Conservation (phyloP, 2,329 filamentous ascomycete genomes). For the Ophiostoma piceae region DNA sequence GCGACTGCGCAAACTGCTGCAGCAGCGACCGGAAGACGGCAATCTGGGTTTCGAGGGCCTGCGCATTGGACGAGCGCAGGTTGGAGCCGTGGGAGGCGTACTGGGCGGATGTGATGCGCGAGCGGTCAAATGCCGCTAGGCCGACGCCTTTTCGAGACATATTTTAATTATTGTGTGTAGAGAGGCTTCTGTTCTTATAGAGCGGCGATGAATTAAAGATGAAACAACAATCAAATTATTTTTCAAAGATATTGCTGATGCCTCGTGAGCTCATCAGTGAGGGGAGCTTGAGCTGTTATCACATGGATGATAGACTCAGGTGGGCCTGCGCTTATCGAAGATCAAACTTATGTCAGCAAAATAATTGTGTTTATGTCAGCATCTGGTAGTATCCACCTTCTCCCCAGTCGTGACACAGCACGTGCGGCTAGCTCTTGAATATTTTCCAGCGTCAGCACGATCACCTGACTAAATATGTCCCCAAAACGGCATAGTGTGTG, state of each 20-base stretch:
- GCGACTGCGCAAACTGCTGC: constrained; percentile 90
- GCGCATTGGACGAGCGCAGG: constrained; percentile 77
- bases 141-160: constrained; percentile 81
- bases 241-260: background rate
- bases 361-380: background rate
- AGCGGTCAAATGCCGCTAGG: constrained; percentile 82
- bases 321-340: background rate
- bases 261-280: background rate
- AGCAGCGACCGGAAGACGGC: constrained; percentile 93
- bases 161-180: constrained; percentile 30
- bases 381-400: background rate
- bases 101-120: constrained; percentile 76
- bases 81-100: constrained; percentile 85
- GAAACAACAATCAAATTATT: too few species aligned
- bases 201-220: too few species aligned
- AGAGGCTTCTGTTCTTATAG: background rate
- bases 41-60: constrained; percentile 85
- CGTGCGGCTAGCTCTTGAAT: background rate
- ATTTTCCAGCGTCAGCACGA: background rate
- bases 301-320: background rate
- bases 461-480: constrained; percentile 11
- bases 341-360: background rate
- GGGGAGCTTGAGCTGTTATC: background rate
- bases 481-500: constrained; percentile 21
- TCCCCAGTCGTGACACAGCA: background rate